These are phyloP conservation scores for Eudorina sp. DNA, from an alignment of 139 green algal genomes.

Conservation along the genomic window DNA sequence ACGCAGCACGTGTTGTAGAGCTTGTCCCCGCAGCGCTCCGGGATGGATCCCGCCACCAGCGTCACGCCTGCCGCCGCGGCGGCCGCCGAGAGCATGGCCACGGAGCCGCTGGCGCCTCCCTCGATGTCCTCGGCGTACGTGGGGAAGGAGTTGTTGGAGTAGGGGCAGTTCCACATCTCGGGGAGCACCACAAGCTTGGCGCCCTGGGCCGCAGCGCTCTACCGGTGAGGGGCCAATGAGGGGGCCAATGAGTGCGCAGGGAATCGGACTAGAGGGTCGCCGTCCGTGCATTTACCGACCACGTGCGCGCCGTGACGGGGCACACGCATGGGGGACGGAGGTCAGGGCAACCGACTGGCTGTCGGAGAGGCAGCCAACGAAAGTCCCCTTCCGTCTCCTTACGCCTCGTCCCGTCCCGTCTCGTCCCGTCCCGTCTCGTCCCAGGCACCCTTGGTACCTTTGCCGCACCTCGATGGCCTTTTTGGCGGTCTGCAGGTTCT, in stretches of 20 bases:
- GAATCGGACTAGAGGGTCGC: too few species aligned
- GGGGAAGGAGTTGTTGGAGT: slow-evolving; percentile 96
- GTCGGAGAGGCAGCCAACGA: neutral
- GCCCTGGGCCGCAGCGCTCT: slow-evolving; percentile 75
- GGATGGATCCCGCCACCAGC: slow-evolving; percentile 90
- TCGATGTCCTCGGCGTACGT: slow-evolving; percentile 94
- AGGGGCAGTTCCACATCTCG: slow-evolving; percentile 99
- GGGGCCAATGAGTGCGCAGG: too few species aligned
- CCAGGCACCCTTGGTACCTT: neutral
- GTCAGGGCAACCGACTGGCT: too few species aligned
- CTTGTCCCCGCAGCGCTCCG: slow-evolving; percentile 77
- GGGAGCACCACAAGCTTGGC: slow-evolving; percentile 90
- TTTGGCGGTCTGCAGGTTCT: slow-evolving; percentile 85
- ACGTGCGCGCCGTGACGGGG: neutral
- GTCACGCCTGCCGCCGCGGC: slow-evolving; percentile 52
- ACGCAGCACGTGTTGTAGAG: slow-evolving; percentile 99
- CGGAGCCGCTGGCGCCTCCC: slow-evolving; percentile 63
- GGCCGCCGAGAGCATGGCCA: slow-evolving; percentile 43
- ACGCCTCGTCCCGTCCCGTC: too few species aligned
- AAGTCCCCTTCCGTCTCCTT: neutral
- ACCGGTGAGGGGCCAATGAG: too few species aligned
- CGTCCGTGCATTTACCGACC: too few species aligned
- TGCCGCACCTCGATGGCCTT: slow-evolving; percentile 75
- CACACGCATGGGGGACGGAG: neutral
- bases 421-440: too few species aligned